Conservation (phyloP, 257 asterid genomes). For the Fraxinus anomala region DNA sequence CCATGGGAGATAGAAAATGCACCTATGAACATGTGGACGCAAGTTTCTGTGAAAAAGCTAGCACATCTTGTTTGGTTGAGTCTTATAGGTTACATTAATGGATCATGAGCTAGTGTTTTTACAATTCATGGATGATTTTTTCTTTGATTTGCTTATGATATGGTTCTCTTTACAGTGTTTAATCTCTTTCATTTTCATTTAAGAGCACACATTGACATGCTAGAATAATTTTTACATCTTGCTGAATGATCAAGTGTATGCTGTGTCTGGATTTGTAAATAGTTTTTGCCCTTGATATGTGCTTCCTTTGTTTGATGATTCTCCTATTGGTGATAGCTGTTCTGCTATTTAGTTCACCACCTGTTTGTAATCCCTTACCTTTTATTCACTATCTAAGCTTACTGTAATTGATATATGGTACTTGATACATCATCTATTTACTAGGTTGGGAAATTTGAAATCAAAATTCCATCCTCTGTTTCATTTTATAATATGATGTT, state of each 20-base stretch:
- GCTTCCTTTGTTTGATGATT: neutral
- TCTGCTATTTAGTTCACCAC: neutral
- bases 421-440: neutral
- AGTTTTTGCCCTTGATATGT: neutral
- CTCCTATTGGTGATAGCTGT: neutral
- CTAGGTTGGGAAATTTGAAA: neutral
- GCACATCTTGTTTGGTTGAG: neutral
- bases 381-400: neutral
- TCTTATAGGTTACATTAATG: neutral
- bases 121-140: no score
- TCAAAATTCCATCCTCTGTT: conserved; percentile 7
- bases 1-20: neutral
- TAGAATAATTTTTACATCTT: neutral
- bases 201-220: neutral
- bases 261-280: neutral
- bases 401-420: neutral
- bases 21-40: neutral
- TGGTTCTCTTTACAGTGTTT: neutral
- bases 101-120: neutral
- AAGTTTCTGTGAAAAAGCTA: neutral
- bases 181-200: neutral
- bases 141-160: neutral
- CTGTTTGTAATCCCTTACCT: neutral
- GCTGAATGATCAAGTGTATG: neutral
- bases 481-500: conserved; percentile 13